Evolutionary conservation across 371 early-diverging fungal species (phyloP).

Genomic region (Mortierella sp.): DNA sequence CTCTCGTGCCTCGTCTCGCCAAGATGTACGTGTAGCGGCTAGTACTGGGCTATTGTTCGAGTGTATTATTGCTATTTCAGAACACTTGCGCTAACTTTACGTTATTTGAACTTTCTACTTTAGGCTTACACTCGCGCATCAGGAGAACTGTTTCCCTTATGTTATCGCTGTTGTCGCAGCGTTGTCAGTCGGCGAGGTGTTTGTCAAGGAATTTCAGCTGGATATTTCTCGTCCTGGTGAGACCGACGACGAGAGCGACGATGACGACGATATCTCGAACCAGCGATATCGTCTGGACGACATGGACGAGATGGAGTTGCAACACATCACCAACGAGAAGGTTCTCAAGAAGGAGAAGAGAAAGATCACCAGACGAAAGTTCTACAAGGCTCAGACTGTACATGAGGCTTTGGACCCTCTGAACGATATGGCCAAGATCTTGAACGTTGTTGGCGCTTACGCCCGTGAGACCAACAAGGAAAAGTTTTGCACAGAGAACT

Average conservation of each 20-base stretch:
- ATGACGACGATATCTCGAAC: conserved; percentile 59
- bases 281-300: conserved; percentile 37
- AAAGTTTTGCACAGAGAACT: conserved; percentile 85
- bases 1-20: conserved; percentile 94
- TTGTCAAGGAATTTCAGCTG: conserved; percentile 79
- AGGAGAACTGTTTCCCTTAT: conserved; percentile 86
- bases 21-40: conserved; percentile 79
- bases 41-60: not conserved
- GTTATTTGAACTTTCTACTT: not conserved
- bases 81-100: not conserved
- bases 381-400: conserved; percentile 65
- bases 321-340: conserved; percentile 62
- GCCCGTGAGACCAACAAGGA: conserved; percentile 85
- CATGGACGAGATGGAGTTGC: conserved; percentile 58
- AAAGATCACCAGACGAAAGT: conserved; percentile 64
- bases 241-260: conserved; percentile 60
- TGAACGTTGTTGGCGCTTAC: conserved; percentile 92
- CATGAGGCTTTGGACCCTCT: conserved; percentile 80
- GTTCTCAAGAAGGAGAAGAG: conserved; percentile 66
- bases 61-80: not conserved
- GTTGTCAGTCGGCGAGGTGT: conserved; percentile 94
- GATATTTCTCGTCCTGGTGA: conserved; percentile 63
- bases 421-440: conserved; percentile 88
- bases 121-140: conserved; percentile 89
- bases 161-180: conserved; percentile 93